phyloP scores from a whole-genome alignment of 352 stramenopile genomes.

The Globisporangium carolinianum region DNA sequence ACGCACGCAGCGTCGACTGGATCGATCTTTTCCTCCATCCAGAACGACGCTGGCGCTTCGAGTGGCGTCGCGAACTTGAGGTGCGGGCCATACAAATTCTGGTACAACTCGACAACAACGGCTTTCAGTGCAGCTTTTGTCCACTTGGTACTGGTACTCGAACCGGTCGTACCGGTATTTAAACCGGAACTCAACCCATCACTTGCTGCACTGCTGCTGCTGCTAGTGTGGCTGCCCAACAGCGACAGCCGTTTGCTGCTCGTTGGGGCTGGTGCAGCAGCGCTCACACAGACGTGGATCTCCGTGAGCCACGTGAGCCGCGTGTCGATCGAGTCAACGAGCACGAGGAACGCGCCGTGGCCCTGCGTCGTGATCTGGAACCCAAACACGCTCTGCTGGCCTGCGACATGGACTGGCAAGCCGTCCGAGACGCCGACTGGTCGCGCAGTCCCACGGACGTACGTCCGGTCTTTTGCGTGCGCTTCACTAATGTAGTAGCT shows the following conservation, averaged over 20 bases:
- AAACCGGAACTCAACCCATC: too few species aligned
- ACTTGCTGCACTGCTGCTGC: slow-evolving; percentile 10
- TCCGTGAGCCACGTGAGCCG: slow-evolving; percentile 77
- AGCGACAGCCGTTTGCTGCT: slow-evolving; percentile 54
- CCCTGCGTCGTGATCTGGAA: slow-evolving; percentile 87
- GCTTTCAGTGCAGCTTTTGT: slow-evolving; percentile 72
- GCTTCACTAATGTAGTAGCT: slow-evolving; percentile 85
- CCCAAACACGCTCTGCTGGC: slow-evolving; percentile 67
- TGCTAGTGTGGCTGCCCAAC: slow-evolving; percentile 30
- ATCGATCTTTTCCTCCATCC: slow-evolving; percentile 83
- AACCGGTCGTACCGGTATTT: too few species aligned
- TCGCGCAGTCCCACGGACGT: slow-evolving; percentile 68
- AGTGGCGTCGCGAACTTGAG: slow-evolving; percentile 77
- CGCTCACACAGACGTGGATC: slow-evolving; percentile 60
- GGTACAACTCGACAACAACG: slow-evolving; percentile 72
- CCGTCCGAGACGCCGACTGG: slow-evolving; percentile 78
- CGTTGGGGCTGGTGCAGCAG: slow-evolving; percentile 27
- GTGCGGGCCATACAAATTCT: slow-evolving; percentile 67
- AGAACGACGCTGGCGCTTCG: slow-evolving; percentile 70
- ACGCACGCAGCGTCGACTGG: slow-evolving; percentile 61
- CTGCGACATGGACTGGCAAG: slow-evolving; percentile 57
- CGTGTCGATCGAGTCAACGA: slow-evolving; percentile 82
- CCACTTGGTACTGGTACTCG: slow-evolving; percentile 24
- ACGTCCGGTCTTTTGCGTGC: slow-evolving; percentile 81
- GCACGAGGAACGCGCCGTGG: slow-evolving; percentile 77